Base-by-base conservation (phyloP, 768 basidiomycete species). In the Termitomyces bulborhizus region DNA sequence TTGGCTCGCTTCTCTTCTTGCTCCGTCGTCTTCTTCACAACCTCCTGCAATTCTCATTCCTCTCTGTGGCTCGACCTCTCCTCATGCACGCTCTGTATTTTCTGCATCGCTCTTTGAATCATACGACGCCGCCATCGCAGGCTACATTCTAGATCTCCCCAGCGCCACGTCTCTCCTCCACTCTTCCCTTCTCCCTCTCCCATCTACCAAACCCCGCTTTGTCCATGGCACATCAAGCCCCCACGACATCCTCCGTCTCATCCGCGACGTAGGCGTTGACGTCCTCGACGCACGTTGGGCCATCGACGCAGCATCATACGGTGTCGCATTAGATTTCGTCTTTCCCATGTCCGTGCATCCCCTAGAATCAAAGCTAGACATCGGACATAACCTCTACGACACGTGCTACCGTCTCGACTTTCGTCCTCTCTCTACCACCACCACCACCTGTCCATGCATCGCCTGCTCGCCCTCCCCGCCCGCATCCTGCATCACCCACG, bases 201-300 rank as follows among this genome's bases (percentile, higher is more conserved):
- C 86, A 0, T 21, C 61, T 1, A 44, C 60, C 7, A 93, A 93
- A 68, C 78, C 77, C 1, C 86, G 93, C 26, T 62, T 91, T 13
- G 76, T 81, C 29, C 83, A 82, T 37, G 76, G 76, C 1, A 65
- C 75, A 0, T 60, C 64, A 3, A 83, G 84, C 0, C 93, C 92
- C 1, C 93, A 93, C 56, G 87, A 90, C 51, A 80, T 92, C 13
- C 81, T 94, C 3, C 69, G 69, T 8, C 77, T 92, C 27, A 75
- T 93, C 31, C 69, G 71, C 1, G 72, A 80, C 42, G 73, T 85
- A 2, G 92, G 93, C 0, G 64, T 90, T 15, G 92, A 95, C 63
- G 58, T 93, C 0, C 85, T 93, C 57, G 90, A 93, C 61, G 77
- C 81, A 0, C 73, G 74, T 7, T 94, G 88, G 85, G 89, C 83